Base-by-base conservation (phyloP, 1,284 basidiomycete species). In the Puccinia novopanici region DNA sequence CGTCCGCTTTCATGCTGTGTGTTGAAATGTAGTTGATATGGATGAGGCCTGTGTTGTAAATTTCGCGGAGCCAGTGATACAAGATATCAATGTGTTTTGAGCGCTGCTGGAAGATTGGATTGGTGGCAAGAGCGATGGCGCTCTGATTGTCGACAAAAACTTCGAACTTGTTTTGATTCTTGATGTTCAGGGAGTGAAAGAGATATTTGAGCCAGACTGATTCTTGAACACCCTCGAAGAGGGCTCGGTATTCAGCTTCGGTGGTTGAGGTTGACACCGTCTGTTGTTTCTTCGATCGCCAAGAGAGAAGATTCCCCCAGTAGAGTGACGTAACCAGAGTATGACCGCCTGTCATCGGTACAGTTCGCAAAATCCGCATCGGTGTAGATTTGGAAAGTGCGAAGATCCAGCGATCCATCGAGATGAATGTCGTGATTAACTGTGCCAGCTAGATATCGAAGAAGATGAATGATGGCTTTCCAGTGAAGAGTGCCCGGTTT, bases 121-220 rank as follows among this genome's bases (percentile, higher is more conserved):
- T 63, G 19, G 27, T 63, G 17, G 59, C 59, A 3, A 63, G 59
- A 4, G 59, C 27, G 0, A 63, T 65, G 4, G 63, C 63, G 13
- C 63, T 65, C 40, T 65, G 63, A 42, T 65, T 65, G 63, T 65
- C 63, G 27, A 65, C 63, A 42, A 42, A 42, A 0, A 76, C 27
- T 1, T 59, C 24, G 24, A 59, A 59, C 30, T 59, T 59, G 55
- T 30, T 59, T n/a, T 59, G 55, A 30, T 30, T 27, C 30, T n/a
- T 3, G 30, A 15, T n/a, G 55, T n/a, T 54, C 17, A n/a, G 22
- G 17, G 8, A n/a, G 1, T 54, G 52, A n/a, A 48, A 54, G 52
- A 54, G 52, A n/a, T 54, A 54, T 54, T 54, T 54, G 17, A 54
- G 52, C 52, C 52, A 54, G 19, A 54, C 45, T 13, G 45, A 10